Conservation (phyloP, 2,329 filamentous ascomycete genomes). For the Byssochlamys sp. region DNA sequence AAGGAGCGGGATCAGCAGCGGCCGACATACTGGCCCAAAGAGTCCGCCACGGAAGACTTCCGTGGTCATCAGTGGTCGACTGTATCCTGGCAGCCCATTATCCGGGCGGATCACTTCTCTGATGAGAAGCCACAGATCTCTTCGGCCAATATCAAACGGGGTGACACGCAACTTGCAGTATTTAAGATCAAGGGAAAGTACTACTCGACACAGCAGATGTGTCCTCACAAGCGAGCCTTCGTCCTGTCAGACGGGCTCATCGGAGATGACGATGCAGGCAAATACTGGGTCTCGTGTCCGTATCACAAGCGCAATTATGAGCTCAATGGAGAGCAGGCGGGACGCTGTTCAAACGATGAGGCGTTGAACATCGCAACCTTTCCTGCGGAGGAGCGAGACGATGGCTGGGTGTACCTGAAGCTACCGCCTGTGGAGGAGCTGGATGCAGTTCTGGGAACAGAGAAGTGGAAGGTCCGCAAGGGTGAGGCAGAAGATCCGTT, state of each 20-base stretch:
- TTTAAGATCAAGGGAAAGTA: conserved; percentile 73
- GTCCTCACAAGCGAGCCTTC: conserved; percentile 82
- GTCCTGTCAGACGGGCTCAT: conserved; percentile 78
- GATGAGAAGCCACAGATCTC: conserved; percentile 58
- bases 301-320: conserved; percentile 86
- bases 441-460: conserved; percentile 67
- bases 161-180: conserved; percentile 78
- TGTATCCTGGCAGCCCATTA: conserved; percentile 69
- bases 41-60: conserved; percentile 62
- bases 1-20: conserved; percentile 62
- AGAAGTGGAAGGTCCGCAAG: conserved; percentile 67
- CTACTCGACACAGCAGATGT: conserved; percentile 89
- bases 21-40: conserved; percentile 68
- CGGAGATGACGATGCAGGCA: conserved; percentile 50
- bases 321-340: conserved; percentile 55
- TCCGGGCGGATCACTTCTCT: conserved; percentile 60
- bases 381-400: conserved; percentile 60
- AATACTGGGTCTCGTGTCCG: conserved; percentile 79
- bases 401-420: conserved; percentile 70
- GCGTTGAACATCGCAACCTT: conserved; percentile 75
- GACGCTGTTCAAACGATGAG: conserved; percentile 65
- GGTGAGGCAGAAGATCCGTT: conserved; percentile 54
- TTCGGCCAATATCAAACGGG: conserved; percentile 68
- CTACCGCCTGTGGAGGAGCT: conserved; percentile 72
- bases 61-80: conserved; percentile 55